Evolutionary conservation across 805 yeast species (phyloP).

Genomic region (Saccharomycopsis sp.): DNA sequence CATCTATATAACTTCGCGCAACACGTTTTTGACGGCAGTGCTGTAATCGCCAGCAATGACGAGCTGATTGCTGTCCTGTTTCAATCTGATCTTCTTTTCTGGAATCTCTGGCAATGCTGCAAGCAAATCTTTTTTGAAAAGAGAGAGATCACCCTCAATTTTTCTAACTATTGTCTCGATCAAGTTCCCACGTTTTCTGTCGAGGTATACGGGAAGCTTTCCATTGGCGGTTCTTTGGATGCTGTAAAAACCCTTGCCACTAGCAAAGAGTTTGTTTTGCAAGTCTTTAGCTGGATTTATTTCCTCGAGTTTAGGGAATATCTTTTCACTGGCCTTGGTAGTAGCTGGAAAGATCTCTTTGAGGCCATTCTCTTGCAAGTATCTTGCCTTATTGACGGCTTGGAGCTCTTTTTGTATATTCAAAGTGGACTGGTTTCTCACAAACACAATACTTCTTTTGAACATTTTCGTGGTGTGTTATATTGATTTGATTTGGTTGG

Average conservation of each 20-base stretch:
- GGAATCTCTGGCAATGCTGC: conserved; percentile 41
- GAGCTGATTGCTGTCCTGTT: conserved; percentile 46
- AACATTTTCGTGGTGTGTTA: background rate
- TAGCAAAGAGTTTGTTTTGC: conserved; percentile 6
- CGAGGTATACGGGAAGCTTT: conserved; percentile 76
- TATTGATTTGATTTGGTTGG: too few relatives aligned
- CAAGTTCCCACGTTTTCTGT: conserved; percentile 52
- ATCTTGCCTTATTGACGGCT: conserved; percentile 13
- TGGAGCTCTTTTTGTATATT: conserved; percentile 15
- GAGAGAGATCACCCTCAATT: conserved; percentile 59
- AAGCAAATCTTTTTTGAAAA: conserved; percentile 61
- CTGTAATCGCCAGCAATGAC: conserved; percentile 44
- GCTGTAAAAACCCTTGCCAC: conserved; percentile 17
- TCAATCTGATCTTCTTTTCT: conserved; percentile 40
- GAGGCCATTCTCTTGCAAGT: conserved; percentile 6
- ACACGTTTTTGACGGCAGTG: conserved; percentile 30
- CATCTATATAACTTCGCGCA: conserved; percentile 28
- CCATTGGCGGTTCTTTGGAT: conserved; percentile 48
- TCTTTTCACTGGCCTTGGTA: conserved; percentile 1
- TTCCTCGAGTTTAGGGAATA: conserved; percentile 16
- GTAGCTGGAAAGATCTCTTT: conserved; percentile 6
- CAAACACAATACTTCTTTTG: background rate
- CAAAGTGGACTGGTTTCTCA: conserved; percentile 9
- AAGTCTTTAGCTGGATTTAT: conserved; percentile 14
- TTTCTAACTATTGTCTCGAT: conserved; percentile 69